A percentile compares a stretch with the other conserved stretches of the same genome.
These are phyloP conservation scores for Circinella minor DNA, from an alignment of 371 early-diverging fungal genomes.

Conservation along the genomic window DNA sequence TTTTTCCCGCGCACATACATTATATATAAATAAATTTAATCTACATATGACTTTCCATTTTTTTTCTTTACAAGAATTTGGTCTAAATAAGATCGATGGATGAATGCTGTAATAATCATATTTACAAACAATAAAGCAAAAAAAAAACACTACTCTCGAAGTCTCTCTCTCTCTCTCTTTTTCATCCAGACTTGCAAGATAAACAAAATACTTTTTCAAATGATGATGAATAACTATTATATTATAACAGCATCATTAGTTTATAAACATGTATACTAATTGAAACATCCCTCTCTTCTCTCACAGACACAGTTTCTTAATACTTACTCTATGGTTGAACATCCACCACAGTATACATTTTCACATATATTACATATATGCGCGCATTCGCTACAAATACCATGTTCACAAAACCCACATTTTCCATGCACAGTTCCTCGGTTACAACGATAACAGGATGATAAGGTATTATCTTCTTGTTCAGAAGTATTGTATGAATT, in stretches of 20 bases:
- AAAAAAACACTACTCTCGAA: too few relatives aligned
- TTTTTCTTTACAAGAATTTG: too few relatives aligned
- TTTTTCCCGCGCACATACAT: too few relatives aligned
- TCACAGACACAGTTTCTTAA: too few relatives aligned
- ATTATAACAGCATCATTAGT: neutral
- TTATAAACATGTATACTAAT: neutral
- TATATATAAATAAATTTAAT: too few relatives aligned
- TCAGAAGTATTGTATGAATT: neutral
- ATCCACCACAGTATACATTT: neutral
- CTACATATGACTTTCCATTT: too few relatives aligned
- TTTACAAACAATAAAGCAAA: too few relatives aligned
- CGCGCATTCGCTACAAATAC: neutral
- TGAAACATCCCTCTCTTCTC: too few relatives aligned
- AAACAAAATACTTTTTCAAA: neutral
- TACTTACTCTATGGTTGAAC: conserved; percentile 6
- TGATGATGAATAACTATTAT: neutral
- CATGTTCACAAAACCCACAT: neutral
- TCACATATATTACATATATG: neutral
- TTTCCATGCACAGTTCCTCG: neutral
- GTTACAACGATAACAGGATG: neutral
- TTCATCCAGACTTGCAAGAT: neutral
- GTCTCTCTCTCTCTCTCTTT: neutral
- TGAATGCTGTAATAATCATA: too few relatives aligned
- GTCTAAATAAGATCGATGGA: too few relatives aligned
- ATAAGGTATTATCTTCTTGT: neutral